phyloP scores from a whole-genome alignment of 371 early-diverging fungal species.

The Lichtheimia hyalospora region DNA sequence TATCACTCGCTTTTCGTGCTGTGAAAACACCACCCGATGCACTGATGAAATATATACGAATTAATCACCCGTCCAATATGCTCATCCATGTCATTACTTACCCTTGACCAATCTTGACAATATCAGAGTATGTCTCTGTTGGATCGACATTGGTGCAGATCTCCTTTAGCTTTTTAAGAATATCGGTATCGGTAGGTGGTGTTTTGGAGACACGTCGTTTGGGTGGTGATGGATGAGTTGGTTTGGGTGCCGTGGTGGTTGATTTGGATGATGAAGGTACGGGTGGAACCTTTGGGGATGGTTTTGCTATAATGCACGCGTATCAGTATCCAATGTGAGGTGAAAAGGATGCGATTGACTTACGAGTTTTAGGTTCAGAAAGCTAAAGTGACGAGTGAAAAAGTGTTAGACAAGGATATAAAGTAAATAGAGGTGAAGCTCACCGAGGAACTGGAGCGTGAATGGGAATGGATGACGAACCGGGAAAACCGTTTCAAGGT shows the following conservation, averaged over 20 bases:
- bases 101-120: constrained; percentile 95
- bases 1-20: constrained; percentile 67
- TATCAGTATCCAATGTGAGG: too few species aligned
- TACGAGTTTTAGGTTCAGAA: too few species aligned
- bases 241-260: constrained; percentile 3
- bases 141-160: constrained; percentile 91
- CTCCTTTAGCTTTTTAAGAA: constrained; percentile 77
- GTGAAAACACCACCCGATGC: constrained; percentile 94
- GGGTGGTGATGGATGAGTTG: constrained; percentile 3
- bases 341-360: too few species aligned
- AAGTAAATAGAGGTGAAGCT: neutral
- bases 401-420: too few species aligned
- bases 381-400: too few species aligned
- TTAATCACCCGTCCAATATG: neutral
- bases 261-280: constrained; percentile 7
- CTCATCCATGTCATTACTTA: constrained; percentile 19
- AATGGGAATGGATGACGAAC: constrained; percentile 7
- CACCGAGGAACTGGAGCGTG: neutral
- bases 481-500: constrained; percentile 7
- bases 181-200: constrained; percentile 56
- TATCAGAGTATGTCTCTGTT: constrained; percentile 67
- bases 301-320: too few species aligned
- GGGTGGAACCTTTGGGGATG: too few species aligned
- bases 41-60: constrained; percentile 45
- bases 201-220: constrained; percentile 28